Evolutionary conservation across 768 basidiomycete species (phyloP).

Genomic region (Grammothele lineata): DNA sequence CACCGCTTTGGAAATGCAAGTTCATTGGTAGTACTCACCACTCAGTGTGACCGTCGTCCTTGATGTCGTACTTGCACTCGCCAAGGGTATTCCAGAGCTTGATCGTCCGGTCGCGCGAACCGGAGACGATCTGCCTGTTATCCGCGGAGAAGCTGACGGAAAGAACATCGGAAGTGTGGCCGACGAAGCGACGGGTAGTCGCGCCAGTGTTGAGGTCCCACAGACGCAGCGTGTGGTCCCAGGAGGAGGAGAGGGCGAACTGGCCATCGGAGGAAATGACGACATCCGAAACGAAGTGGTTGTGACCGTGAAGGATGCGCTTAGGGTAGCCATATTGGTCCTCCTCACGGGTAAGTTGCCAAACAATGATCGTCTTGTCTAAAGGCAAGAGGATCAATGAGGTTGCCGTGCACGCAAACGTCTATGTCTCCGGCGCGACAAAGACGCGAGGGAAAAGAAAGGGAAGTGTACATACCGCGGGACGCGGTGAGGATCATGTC

Average conservation of each 20-base stretch:
- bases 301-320: constrained; percentile 96
- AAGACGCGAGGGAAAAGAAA: neutral
- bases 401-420: no score
- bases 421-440: no score
- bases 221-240: constrained; percentile 99
- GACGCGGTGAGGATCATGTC: constrained; percentile 99
- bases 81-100: constrained; percentile 99
- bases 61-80: constrained; percentile 99
- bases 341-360: constrained; percentile 95
- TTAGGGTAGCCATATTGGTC: constrained; percentile 94
- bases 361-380: constrained; percentile 99
- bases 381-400: no score
- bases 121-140: constrained; percentile 99
- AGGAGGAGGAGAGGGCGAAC: constrained; percentile 97
- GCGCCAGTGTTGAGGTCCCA: constrained; percentile 98
- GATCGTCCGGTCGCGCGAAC: constrained; percentile 94
- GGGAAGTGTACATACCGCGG: constrained; percentile 65
- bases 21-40: constrained; percentile 69
- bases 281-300: constrained; percentile 98
- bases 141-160: constrained; percentile 99
- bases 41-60: constrained; percentile 96
- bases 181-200: constrained; percentile 96
- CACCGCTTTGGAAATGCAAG: no score
- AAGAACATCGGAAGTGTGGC: constrained; percentile 96
- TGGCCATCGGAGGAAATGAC: constrained; percentile 99